Evolutionary conservation across 2,329 filamentous ascomycete species (phyloP).

Genomic region (Parastagonospora nodorum): DNA sequence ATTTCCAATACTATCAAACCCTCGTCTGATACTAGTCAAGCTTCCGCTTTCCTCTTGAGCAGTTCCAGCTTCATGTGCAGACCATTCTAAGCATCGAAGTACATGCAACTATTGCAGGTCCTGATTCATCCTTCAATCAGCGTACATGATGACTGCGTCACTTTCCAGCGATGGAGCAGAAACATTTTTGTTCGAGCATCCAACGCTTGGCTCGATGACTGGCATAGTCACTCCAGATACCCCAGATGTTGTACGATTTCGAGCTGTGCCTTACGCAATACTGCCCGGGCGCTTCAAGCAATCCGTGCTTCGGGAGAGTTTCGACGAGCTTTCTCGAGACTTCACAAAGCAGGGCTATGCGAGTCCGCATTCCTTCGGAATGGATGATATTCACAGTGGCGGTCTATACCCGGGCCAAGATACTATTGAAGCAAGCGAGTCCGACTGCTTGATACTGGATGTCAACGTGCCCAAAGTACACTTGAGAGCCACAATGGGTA

Average conservation of each 20-base stretch:
- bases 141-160: not conserved
- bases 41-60: too few species aligned
- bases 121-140: too few species aligned
- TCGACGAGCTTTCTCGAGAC: conserved; percentile 4
- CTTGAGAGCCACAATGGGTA: conserved; percentile 4
- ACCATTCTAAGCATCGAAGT: too few species aligned
- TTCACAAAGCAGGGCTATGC: conserved; percentile 28
- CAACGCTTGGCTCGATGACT: conserved; percentile 19
- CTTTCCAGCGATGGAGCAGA: not conserved
- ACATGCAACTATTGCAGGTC: too few species aligned
- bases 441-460: conserved; percentile 25
- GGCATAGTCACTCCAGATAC: conserved; percentile 21
- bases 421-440: conserved; percentile 12
- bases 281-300: conserved; percentile 29
- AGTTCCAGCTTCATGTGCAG: too few species aligned
- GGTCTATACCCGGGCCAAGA: conserved; percentile 18
- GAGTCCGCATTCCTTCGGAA: conserved; percentile 20
- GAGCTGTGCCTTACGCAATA: conserved; percentile 26
- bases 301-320: conserved; percentile 13
- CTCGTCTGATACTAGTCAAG: too few species aligned
- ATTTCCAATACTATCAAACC: too few species aligned
- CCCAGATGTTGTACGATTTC: conserved; percentile 32
- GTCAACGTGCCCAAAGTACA: conserved; percentile 27
- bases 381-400: conserved; percentile 10
- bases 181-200: conserved; percentile 23